phyloP scores from a whole-genome alignment of 768 basidiomycete species.

The Mycena crocata region DNA sequence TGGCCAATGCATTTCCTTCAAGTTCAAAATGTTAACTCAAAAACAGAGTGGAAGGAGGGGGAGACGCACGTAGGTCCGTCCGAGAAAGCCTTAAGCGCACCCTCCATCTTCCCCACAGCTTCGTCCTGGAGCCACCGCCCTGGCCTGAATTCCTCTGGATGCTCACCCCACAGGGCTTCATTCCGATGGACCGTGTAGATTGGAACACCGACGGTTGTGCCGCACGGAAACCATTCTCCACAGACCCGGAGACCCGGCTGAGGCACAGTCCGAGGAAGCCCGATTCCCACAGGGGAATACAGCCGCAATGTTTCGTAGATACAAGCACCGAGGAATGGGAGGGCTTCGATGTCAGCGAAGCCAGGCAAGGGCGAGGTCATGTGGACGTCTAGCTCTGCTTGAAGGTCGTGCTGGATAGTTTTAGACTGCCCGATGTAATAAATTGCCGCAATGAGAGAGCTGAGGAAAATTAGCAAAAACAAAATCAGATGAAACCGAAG shows the following conservation, averaged over 20 bases:
- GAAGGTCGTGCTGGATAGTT: constrained; percentile 61
- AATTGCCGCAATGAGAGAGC: constrained; percentile 75
- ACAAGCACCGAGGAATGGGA: constrained; percentile 69
- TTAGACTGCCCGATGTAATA: constrained; percentile 69
- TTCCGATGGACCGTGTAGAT: constrained; percentile 72
- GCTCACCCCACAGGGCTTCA: constrained; percentile 64
- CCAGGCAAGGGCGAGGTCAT: constrained; percentile 55
- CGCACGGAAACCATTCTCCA: constrained; percentile 60
- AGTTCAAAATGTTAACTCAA: background rate
- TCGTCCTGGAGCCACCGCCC: constrained; percentile 72
- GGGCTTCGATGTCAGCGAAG: constrained; percentile 61
- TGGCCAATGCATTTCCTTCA: constrained; percentile 62
- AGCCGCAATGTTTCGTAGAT: constrained; percentile 73
- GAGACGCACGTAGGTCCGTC: constrained; percentile 63
- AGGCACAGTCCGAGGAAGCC: constrained; percentile 69
- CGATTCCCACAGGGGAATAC: constrained; percentile 70
- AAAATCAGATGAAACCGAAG: background rate
- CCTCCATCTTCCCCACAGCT: constrained; percentile 47
- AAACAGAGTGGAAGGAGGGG: constrained; percentile 26
- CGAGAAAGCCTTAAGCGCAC: constrained; percentile 70
- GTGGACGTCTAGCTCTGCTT: constrained; percentile 69
- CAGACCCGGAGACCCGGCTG: constrained; percentile 57
- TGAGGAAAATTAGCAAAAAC: constrained; percentile 33
- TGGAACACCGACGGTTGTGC: constrained; percentile 66
- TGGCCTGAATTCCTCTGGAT: constrained; percentile 65